phyloP scores from a whole-genome alignment of 2,329 filamentous ascomycete genomes.

The Alternaria viburni region DNA sequence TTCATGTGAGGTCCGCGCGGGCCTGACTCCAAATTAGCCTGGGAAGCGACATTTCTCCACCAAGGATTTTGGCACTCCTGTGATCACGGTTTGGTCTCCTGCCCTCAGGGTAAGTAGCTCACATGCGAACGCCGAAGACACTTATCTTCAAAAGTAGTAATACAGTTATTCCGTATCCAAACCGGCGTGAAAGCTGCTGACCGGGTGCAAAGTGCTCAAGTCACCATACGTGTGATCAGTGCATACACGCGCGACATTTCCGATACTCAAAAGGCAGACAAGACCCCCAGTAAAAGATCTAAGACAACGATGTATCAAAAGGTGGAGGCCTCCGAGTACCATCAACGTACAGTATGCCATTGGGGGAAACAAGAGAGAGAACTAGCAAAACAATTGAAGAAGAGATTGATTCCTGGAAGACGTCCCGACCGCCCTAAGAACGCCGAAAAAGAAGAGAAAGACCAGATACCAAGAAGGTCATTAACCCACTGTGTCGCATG shows the following conservation, averaged over 20 bases:
- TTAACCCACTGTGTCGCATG: neutral
- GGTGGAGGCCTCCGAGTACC: neutral
- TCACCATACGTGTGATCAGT: neutral
- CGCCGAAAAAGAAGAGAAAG: conserved; percentile 2
- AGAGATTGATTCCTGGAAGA: conserved; percentile 13
- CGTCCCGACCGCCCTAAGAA: conserved; percentile 3
- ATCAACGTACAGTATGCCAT: neutral
- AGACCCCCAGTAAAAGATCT: conserved; percentile 7
- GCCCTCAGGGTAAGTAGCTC: neutral
- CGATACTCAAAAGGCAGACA: neutral
- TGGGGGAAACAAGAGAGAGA: neutral
- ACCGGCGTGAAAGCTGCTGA: neutral
- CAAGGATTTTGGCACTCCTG: neutral
- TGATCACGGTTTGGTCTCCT: neutral
- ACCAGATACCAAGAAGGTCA: neutral
- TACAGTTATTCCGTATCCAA: conserved; percentile 4
- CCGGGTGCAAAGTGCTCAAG: neutral
- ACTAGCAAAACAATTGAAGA: conserved; percentile 16
- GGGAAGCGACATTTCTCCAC: conserved; percentile 8
- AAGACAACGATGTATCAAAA: neutral
- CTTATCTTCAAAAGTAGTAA: neutral
- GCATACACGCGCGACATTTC: neutral
- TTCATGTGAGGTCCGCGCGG: conserved; percentile 35
- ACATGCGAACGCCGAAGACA: neutral
- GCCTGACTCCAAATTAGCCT: conserved; percentile 37